These are phyloP conservation scores for Astragalus glycyphyllos DNA, from an alignment of 306 rosid species.

Conservation along the genomic window DNA sequence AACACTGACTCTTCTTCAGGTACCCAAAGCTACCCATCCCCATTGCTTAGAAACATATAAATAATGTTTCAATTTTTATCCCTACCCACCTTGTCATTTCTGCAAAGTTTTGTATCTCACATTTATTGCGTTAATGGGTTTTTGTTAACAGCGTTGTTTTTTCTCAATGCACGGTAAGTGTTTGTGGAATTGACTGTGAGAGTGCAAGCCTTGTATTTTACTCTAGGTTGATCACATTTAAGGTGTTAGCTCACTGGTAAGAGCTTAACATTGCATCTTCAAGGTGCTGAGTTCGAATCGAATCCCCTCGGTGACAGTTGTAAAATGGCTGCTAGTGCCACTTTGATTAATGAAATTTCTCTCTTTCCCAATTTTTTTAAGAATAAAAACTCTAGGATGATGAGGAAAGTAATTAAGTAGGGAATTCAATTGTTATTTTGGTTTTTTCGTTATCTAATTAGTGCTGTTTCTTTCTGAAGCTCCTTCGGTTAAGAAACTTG, in stretches of 20 bases:
- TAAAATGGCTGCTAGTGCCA: too few relatives aligned
- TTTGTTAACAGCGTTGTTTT: slow-evolving; percentile 17
- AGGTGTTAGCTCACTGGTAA: too few relatives aligned
- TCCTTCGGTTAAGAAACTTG: slow-evolving; percentile 13
- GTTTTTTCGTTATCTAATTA: slow-evolving; percentile 16
- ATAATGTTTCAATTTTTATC: slow-evolving; percentile 41
- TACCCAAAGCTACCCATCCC: not conserved
- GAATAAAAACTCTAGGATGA: not conserved
- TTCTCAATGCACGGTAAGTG: slow-evolving; percentile 54
- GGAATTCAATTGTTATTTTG: slow-evolving; percentile 3
- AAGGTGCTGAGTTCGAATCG: too few relatives aligned
- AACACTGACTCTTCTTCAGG: slow-evolving; percentile 11
- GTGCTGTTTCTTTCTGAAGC: slow-evolving; percentile 46
- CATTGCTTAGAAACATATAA: not conserved
- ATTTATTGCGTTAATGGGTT: slow-evolving; percentile 24
- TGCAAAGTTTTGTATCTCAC: not conserved
- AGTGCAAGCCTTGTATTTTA: slow-evolving; percentile 27
- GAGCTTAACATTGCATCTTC: too few relatives aligned
- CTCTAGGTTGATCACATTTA: not conserved
- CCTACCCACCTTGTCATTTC: slow-evolving; percentile 21
- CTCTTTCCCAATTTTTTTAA: too few relatives aligned
- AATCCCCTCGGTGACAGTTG: too few relatives aligned
- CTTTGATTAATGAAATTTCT: too few relatives aligned
- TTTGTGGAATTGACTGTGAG: slow-evolving; percentile 43
- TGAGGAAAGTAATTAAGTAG: not conserved